Conservation (phyloP, 257 asterid species). For the Cruciata laevipes region DNA sequence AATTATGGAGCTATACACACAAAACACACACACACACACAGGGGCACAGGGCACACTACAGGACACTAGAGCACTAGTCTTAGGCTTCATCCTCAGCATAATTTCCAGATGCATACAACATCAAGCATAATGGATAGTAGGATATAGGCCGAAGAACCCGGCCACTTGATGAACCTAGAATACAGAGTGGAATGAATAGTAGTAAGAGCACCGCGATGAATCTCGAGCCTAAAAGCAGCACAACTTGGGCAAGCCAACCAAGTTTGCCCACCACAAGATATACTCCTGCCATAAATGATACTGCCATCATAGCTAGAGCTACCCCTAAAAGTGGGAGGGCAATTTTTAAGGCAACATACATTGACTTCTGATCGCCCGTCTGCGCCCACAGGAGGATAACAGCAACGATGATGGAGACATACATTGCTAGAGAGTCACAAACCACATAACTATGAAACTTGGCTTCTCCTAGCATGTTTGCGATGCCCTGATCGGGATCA, state of each 20-base stretch:
- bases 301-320: constrained; percentile 39
- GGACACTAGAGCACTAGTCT: neutral
- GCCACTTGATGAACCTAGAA: constrained; percentile 8
- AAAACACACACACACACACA: neutral
- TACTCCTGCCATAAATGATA: constrained; percentile 41
- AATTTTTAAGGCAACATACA: constrained; percentile 27
- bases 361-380: constrained; percentile 33
- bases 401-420: constrained; percentile 36
- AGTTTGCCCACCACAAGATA: constrained; percentile 42
- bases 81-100: constrained; percentile 17
- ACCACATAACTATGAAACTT: constrained; percentile 40
- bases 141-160: constrained; percentile 24
- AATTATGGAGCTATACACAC: neutral
- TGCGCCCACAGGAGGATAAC: constrained; percentile 51
- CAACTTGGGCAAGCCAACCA: constrained; percentile 38
- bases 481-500: constrained; percentile 34
- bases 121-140: constrained; percentile 35
- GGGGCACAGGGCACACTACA: too few species aligned
- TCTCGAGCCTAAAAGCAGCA: constrained; percentile 30
- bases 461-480: constrained; percentile 33
- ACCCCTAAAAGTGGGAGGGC: constrained; percentile 38
- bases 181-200: constrained; percentile 17
- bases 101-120: constrained; percentile 32
- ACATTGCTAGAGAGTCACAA: constrained; percentile 43
- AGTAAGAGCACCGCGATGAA: constrained; percentile 13